Evolutionary conservation across 495 filamentous ascomycete species (phyloP).

Genomic region (Aspergillus kassunensis): DNA sequence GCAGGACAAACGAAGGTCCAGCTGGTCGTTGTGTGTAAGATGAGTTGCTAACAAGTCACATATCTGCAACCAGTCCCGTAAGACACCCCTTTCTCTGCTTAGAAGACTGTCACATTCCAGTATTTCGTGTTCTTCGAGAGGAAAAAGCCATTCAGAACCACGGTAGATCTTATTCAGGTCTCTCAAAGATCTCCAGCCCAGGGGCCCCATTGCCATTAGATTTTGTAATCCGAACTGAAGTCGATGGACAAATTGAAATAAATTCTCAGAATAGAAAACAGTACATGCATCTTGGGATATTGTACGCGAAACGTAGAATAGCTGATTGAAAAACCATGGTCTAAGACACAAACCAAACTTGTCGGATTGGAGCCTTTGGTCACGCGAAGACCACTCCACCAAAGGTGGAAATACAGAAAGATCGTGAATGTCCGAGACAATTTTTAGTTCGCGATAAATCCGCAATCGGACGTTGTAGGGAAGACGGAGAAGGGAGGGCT

Average conservation of each 20-base stretch:
- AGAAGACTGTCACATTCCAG: no score
- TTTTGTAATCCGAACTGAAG: background rate
- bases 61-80: background rate
- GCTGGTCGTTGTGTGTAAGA: background rate
- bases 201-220: background rate
- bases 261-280: constrained; percentile 4
- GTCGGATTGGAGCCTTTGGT: background rate
- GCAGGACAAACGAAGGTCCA: constrained; percentile 1
- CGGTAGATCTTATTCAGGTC: background rate
- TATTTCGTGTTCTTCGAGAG: no score
- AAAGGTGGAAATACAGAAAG: background rate
- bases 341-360: background rate
- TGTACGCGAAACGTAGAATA: constrained; percentile 9
- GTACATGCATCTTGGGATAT: constrained; percentile 9
- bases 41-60: background rate
- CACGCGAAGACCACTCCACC: constrained; percentile 6
- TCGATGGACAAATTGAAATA: background rate
- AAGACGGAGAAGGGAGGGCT: background rate
- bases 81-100: background rate
- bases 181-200: constrained; percentile 3
- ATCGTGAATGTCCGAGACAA: background rate
- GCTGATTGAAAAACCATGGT: constrained; percentile 2
- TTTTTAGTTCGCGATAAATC: background rate
- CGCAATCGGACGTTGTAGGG: background rate
- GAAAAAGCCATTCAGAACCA: no score